Evolutionary conservation across 2,329 filamentous ascomycete genomes (phyloP).

Genomic region (Ascochyta viciae-villosae): DNA sequence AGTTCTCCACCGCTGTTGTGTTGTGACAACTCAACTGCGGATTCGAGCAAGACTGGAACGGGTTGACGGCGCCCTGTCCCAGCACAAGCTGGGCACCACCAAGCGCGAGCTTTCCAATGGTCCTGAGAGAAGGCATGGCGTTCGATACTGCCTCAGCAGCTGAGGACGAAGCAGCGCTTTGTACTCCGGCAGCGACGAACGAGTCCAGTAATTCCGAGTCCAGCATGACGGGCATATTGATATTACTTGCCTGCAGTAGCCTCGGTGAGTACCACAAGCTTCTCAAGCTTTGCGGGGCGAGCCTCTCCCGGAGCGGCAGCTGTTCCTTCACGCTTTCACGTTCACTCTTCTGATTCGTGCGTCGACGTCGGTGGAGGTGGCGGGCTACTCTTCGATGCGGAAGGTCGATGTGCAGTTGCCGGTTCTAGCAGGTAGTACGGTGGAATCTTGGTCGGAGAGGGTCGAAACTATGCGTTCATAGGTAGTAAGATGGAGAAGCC

Average conservation of each 20-base stretch:
- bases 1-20: constrained; percentile 65
- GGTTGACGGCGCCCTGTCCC: constrained; percentile 21
- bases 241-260: constrained; percentile 8
- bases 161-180: constrained; percentile 32
- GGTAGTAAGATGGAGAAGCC: constrained; percentile 7
- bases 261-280: constrained; percentile 13
- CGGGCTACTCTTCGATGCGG: constrained; percentile 24
- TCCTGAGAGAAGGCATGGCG: constrained; percentile 45
- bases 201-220: constrained; percentile 24
- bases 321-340: constrained; percentile 29
- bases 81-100: constrained; percentile 31
- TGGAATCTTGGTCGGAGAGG: constrained; percentile 3
- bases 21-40: constrained; percentile 69
- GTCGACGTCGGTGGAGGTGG: constrained; percentile 2
- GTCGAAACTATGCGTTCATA: constrained; percentile 1
- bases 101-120: constrained; percentile 47
- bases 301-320: constrained; percentile 33
- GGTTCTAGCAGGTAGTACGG: constrained; percentile 7
- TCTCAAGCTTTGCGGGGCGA: constrained; percentile 41
- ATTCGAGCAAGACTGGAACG: constrained; percentile 42
- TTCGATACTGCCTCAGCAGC: constrained; percentile 33
- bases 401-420: constrained; percentile 26
- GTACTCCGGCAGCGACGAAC: constrained; percentile 26
- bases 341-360: constrained; percentile 31
- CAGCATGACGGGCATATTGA: constrained; percentile 33